Base-by-base conservation (phyloP, 441 rosid species). In the Eruca vesicaria region DNA sequence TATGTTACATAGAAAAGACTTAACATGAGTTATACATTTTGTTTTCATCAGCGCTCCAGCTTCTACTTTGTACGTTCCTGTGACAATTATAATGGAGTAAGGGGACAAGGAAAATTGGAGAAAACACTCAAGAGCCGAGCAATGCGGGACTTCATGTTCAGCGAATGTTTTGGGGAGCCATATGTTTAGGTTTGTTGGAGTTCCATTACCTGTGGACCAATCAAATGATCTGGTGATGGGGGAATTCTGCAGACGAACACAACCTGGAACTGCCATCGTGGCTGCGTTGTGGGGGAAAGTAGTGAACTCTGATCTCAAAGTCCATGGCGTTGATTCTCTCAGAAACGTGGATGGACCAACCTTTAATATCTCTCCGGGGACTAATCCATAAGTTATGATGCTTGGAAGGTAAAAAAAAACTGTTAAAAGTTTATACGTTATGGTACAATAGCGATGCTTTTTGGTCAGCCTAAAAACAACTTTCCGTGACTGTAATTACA, bases 181-280 rank as follows among this genome's bases (percentile, higher is more conserved):
- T 53, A 82, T 82, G 67, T 94, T 94, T 81, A 82, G 92, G 78
- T 87, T 80, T 50, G 89, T 94, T 6, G 99, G 96, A 56, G 88
- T 87, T 68, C 81, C 90, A 43, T 72, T 94, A 80, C 98, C 98
- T n/a, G 43, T 56, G 64, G 91, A 89, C 55, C 89, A 82, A 56
- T 66, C 88, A 18, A 69, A 92, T 72, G 73, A 68, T 52, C 53
- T 50, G 38, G 81, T 74, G 75, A 85, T 90, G 90, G 91, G 89
- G 19, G 88, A 85, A 20, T 91, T 91, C 76, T 94, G 97, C 76
- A 83, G 82, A 65, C 79, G 78, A 26, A 94, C 97, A 94, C 96
- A 5, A 91, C 90, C 73, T 94, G 98, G 98, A 97, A 94, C 68
- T 91, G 91, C 83, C 97, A 94, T 73, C 97, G 98, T 9, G 97